phyloP scores from a whole-genome alignment of 768 basidiomycete species.

The Tulasnella sp. region DNA sequence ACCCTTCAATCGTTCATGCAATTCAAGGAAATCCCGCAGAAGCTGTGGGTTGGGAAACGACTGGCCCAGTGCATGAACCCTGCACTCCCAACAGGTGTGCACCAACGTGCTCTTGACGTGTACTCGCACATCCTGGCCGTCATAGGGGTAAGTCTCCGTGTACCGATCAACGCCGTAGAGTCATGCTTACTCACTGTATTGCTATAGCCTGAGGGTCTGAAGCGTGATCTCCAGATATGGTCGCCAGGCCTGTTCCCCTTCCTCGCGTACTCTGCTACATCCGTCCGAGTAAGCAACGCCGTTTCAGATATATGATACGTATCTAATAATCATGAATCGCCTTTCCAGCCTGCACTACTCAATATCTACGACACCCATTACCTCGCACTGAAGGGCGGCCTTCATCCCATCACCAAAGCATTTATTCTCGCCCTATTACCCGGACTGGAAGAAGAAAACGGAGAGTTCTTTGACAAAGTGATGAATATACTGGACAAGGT shows the following conservation, averaged over 20 bases:
- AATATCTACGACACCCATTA: constrained; percentile 94
- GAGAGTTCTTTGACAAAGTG: constrained; percentile 96
- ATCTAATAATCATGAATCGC: neutral
- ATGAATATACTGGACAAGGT: constrained; percentile 76
- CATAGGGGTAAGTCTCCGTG: constrained; percentile 70
- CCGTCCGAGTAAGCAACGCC: constrained; percentile 70
- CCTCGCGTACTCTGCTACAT: constrained; percentile 99
- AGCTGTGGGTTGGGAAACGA: constrained; percentile 91
- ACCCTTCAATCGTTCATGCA: constrained; percentile 92
- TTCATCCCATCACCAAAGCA: constrained; percentile 92
- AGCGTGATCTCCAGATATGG: constrained; percentile 88
- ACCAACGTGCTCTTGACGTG: constrained; percentile 94
- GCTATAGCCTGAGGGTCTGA: constrained; percentile 78
- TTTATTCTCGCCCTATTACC: constrained; percentile 92
- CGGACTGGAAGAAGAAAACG: constrained; percentile 95
- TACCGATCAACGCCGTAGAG: constrained; percentile 30
- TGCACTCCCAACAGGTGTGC: constrained; percentile 95
- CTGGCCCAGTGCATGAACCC: constrained; percentile 96
- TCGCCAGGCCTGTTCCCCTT: constrained; percentile 96
- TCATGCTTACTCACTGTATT: neutral
- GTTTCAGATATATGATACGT: neutral
- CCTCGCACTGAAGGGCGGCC: constrained; percentile 74
- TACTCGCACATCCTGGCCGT: constrained; percentile 89
- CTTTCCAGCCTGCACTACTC: constrained; percentile 73
- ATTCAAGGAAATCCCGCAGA: constrained; percentile 95